A percentile compares a stretch with the other conserved stretches of the same genome.
Evolutionary conservation across 2,329 filamentous ascomycete genomes (phyloP).

Genomic region (Xylaria polymorpha): DNA sequence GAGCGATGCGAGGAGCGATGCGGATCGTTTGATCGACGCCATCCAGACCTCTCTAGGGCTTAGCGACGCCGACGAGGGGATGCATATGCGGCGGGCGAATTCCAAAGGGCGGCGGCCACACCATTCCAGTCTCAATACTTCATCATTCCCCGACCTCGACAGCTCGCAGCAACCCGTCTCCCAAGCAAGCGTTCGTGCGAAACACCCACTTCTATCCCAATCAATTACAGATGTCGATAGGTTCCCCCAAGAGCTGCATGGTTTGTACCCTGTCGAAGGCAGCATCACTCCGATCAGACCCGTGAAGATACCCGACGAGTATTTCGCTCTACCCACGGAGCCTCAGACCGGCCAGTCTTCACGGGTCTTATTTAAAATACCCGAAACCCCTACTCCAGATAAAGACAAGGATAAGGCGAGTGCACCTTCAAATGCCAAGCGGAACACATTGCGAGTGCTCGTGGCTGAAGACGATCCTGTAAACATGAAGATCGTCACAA

Average conservation of each 20-base stretch:
- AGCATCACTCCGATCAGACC: constrained; percentile 60
- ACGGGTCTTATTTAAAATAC: constrained; percentile 55
- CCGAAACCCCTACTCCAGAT: constrained; percentile 32
- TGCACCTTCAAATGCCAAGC: not conserved
- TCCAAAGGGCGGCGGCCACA: constrained; percentile 37
- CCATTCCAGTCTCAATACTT: constrained; percentile 27
- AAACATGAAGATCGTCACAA: constrained; percentile 84
- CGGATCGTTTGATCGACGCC: constrained; percentile 77
- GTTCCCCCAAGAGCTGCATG: constrained; percentile 48
- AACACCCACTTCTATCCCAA: constrained; percentile 20
- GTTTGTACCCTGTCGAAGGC: constrained; percentile 56
- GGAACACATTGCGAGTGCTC: constrained; percentile 68
- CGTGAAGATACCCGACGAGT: constrained; percentile 63
- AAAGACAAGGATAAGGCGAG: constrained; percentile 19
- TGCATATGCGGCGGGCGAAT: constrained; percentile 36
- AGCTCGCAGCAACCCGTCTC: constrained; percentile 1
- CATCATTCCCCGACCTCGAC: constrained; percentile 30
- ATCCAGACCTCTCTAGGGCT: constrained; percentile 70
- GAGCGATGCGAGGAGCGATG: constrained; percentile 74
- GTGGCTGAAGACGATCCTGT: constrained; percentile 91
- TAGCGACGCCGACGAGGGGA: constrained; percentile 50
- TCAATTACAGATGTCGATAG: constrained; percentile 18
- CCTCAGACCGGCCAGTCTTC: constrained; percentile 51
- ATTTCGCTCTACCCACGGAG: constrained; percentile 49
- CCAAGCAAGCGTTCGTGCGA: constrained; percentile 8